Percentiles rank a stretch among this genome's conserved stretches.
These are phyloP conservation scores for Xylaria telfairii DNA, from an alignment of 495 filamentous ascomycete genomes.

Conservation along the genomic window DNA sequence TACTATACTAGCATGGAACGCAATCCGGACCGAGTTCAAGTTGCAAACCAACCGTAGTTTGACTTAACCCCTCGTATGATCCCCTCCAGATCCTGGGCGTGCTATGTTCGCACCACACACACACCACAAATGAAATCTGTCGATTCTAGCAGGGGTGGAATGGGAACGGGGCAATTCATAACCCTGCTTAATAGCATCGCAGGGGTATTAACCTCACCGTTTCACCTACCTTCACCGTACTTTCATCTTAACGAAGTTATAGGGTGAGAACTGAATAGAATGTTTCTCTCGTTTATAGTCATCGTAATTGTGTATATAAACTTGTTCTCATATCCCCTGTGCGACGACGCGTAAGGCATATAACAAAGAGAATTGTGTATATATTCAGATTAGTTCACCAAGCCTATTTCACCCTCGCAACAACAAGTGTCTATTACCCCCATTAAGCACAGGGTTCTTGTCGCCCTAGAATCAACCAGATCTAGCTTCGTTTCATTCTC, in stretches of 20 bases:
- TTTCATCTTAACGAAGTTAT: neutral
- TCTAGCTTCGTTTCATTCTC: neutral
- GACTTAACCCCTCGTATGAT: neutral
- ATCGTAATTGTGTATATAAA: neutral
- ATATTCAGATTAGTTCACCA: no score
- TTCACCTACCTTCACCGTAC: neutral
- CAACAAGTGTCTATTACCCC: no score
- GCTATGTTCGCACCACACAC: neutral
- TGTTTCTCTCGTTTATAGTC: neutral
- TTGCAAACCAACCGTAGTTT: neutral
- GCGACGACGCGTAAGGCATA: no score
- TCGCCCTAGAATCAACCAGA: neutral
- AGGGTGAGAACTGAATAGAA: neutral
- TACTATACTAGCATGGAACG: neutral
- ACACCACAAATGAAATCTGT: neutral
- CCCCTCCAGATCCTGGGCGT: neutral
- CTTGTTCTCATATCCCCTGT: neutral
- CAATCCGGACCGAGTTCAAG: neutral
- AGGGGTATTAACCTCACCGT: neutral
- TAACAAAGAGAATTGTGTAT: no score
- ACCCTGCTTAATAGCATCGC: neutral
- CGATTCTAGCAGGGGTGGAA: neutral
- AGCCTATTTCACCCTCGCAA: no score
- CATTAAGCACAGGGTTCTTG: no score
- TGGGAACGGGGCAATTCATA: neutral